phyloP scores from a whole-genome alignment of 2,329 filamentous ascomycete species.

The Fusarium devonianum region DNA sequence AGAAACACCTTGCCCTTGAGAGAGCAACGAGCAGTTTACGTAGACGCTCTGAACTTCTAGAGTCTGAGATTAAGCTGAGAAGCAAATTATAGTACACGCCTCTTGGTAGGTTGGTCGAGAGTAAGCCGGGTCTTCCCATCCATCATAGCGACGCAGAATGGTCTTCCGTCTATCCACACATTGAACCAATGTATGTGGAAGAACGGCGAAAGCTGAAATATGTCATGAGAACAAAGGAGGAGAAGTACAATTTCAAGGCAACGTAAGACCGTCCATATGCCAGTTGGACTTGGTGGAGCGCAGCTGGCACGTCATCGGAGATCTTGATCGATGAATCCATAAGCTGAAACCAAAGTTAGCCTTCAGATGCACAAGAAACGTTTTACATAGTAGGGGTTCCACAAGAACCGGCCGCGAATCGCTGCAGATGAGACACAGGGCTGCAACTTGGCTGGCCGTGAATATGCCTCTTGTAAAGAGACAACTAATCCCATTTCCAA shows the following conservation, averaged over 20 bases:
- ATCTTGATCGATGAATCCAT: background rate
- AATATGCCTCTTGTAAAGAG: background rate
- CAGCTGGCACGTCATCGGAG: too few relatives aligned
- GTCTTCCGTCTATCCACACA: slow-evolving; percentile 3
- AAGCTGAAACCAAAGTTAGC: background rate
- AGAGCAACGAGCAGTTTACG: too few relatives aligned
- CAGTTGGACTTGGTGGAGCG: too few relatives aligned
- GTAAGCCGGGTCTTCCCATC: background rate
- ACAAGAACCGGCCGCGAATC: slow-evolving; percentile 11
- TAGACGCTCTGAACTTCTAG: too few relatives aligned
- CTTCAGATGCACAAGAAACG: slow-evolving; percentile 25
- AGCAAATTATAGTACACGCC: too few relatives aligned
- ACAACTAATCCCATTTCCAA: background rate
- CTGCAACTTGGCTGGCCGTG: too few relatives aligned
- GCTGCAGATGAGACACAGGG: background rate
- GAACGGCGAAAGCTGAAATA: slow-evolving; percentile 17
- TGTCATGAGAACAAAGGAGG: slow-evolving; percentile 23
- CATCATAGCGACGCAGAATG: slow-evolving; percentile 18
- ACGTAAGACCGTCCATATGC: slow-evolving; percentile 1
- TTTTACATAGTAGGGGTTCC: slow-evolving; percentile 24
- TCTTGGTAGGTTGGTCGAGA: too few relatives aligned
- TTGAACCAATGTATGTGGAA: slow-evolving; percentile 11
- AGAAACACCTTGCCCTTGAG: too few relatives aligned
- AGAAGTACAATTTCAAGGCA: slow-evolving; percentile 20
- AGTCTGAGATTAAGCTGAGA: too few relatives aligned